These are phyloP conservation scores for Cytospora leucostoma DNA, from an alignment of 2,329 filamentous ascomycete species.

Conservation along the genomic window DNA sequence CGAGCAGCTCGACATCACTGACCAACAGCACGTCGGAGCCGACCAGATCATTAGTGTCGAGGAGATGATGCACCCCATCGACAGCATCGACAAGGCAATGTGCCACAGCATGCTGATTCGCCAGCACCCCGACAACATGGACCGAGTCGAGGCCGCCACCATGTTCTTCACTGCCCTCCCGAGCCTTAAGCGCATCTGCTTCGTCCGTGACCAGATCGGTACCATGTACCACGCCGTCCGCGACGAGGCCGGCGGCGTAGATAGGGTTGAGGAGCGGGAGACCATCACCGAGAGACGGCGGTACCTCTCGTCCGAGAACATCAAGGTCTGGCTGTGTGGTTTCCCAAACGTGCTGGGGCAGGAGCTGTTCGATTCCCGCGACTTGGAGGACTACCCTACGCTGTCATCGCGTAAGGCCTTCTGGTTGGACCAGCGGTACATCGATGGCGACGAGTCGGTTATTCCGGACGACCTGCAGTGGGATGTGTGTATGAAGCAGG, in stretches of 20 bases:
- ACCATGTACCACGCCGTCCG: slow-evolving; percentile 11
- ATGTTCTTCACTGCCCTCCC: slow-evolving; percentile 19
- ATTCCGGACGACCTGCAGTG: slow-evolving; percentile 2
- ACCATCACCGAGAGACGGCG: slow-evolving; percentile 8
- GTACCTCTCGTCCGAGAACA: slow-evolving; percentile 8
- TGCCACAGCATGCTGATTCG: slow-evolving; percentile 17
- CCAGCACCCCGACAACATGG: slow-evolving; percentile 9
- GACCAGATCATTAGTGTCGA: neutral
- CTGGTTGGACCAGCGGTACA: slow-evolving; percentile 14
- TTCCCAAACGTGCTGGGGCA: slow-evolving; percentile 22
- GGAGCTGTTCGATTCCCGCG: slow-evolving; percentile 3
- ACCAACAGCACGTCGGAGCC: slow-evolving; percentile 16
- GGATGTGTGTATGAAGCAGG: neutral
- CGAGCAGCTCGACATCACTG: slow-evolving; percentile 25
- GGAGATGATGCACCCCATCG: neutral
- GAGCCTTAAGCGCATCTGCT: slow-evolving; percentile 21
- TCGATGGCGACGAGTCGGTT: slow-evolving; percentile 6
- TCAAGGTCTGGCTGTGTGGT: slow-evolving; percentile 17
- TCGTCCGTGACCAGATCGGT: slow-evolving; percentile 25
- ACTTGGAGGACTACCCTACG: neutral
- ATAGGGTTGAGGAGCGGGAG: slow-evolving; percentile 12
- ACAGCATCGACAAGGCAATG: slow-evolving; percentile 20
- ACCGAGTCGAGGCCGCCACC: slow-evolving; percentile 13
- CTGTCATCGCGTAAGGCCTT: slow-evolving; percentile 2
- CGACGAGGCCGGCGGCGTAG: neutral